Evolutionary conservation across 176 grass and related monocot genomes (phyloP), one percentile per base, ranked within the genome.

Genomic region (Rhynchospora tenuis): DNA sequence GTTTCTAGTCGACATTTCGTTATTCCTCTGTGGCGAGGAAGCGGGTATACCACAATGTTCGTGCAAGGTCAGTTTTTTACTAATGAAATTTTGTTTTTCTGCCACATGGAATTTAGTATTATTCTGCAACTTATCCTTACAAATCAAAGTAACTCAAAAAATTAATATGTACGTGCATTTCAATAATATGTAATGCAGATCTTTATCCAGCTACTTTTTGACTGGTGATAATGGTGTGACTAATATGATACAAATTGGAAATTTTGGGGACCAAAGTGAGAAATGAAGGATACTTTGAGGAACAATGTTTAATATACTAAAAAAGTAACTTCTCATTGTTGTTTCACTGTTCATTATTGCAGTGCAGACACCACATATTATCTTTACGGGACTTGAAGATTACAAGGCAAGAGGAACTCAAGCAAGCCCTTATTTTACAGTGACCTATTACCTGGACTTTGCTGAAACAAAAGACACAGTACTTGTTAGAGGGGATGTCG

Each of bases 371-470:
- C 95, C 95, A 28, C 88, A 98, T 88, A 95, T 98, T 28, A 89
- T 95, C 71, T 94, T 98, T 88, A 98, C 92, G 9, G 89, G 95
- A 81, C 92, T 95, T 78, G 92, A 98, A 83, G 95, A 98, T 87
- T 98, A 95, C 51, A 98, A 95, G 90, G 95, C 95, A 70, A 93
- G 92, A 85, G 95, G 95, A 67, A 93, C 92, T 80, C 92, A 95
- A 91, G 95, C 92, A 84, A 95, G 95, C 79, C 95, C 91, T 22
- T 95, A 95, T 65, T 95, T 87, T 38, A 95, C 92, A 14, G 83
- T 93, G 16, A 93, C 90, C 48, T 87, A 93, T 87, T 95, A 95
- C 59, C 93, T 89, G 10, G 92, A 98, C 22, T 95, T 93, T 80
- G 86, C 90, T 59, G 89, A 95, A 79, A 93, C 86, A 70, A 93